Conservation (phyloP, 345 rosid genomes). For the Erucastrum elatum region DNA sequence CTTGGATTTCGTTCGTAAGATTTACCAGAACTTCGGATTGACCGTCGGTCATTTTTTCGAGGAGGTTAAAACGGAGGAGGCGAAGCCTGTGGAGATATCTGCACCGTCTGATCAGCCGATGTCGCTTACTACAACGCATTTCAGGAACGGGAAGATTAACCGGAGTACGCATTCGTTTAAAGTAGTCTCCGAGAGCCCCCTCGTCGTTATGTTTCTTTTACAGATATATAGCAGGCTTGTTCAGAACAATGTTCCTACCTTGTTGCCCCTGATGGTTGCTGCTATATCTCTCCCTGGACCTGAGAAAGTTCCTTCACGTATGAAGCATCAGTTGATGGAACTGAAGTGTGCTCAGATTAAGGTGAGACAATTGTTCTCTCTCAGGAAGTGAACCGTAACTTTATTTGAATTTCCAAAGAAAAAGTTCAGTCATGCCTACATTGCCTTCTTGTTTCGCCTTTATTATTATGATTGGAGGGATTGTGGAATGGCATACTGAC, state of each 20-base stretch:
- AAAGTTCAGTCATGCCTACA: neutral
- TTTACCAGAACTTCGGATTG: conserved; percentile 81
- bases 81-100: conserved; percentile 43
- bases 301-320: conserved; percentile 74
- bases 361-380: conserved; percentile 52
- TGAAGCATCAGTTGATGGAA: conserved; percentile 83
- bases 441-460: neutral
- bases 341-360: conserved; percentile 98
- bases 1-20: conserved; percentile 89
- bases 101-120: conserved; percentile 38
- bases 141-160: conserved; percentile 71
- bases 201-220: conserved; percentile 95
- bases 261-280: conserved; percentile 93
- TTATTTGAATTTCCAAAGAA: neutral
- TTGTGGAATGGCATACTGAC: conserved; percentile 19
- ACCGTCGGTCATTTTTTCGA: conserved; percentile 91
- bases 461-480: neutral
- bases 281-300: conserved; percentile 97
- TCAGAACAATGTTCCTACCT: conserved; percentile 83
- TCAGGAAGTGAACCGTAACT: conserved; percentile 7
- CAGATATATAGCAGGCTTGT: conserved; percentile 89
- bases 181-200: conserved; percentile 96
- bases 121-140: conserved; percentile 13
- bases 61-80: conserved; percentile 48
- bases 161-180: conserved; percentile 91